These are phyloP conservation scores for Arabis alpina DNA, from an alignment of 345 rosid genomes.

Conservation along the genomic window DNA sequence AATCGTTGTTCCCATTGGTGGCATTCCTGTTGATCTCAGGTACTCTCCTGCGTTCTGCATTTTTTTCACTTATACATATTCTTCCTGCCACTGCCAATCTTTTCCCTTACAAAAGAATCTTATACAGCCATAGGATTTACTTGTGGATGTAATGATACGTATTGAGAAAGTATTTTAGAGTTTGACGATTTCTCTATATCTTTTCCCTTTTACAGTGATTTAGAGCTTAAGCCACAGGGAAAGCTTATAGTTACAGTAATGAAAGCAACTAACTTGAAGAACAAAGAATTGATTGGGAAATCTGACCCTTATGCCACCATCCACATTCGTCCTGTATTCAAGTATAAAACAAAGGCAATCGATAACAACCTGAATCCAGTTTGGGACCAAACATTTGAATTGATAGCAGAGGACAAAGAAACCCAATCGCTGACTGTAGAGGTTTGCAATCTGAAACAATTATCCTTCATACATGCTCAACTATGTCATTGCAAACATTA, in stretches of 20 bases:
- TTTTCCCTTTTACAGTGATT: conserved; percentile 62
- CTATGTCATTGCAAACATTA: conserved; percentile 6
- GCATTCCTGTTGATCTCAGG: conserved; percentile 86
- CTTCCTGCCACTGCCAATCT: conserved; percentile 18
- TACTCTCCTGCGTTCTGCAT: conserved; percentile 31
- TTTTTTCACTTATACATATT: neutral
- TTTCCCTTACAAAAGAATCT: no score
- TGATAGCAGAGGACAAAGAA: conserved; percentile 98
- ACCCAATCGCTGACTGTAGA: conserved; percentile 80
- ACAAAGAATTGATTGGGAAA: conserved; percentile 98
- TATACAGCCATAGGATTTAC: conserved; percentile 10
- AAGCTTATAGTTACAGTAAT: conserved; percentile 66
- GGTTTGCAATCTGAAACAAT: conserved; percentile 50
- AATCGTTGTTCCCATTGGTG: conserved; percentile 98
- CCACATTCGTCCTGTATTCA: conserved; percentile 76
- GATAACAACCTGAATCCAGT: conserved; percentile 96
- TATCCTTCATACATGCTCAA: conserved; percentile 9
- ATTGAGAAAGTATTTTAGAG: neutral
- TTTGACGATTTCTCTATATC: conserved; percentile 11
- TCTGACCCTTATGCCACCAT: conserved; percentile 93
- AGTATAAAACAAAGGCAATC: conserved; percentile 77
- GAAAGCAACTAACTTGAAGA: conserved; percentile 89
- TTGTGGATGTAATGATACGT: neutral
- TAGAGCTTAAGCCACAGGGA: conserved; percentile 98
- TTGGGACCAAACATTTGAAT: conserved; percentile 83